Evolutionary conservation across 805 yeast species (phyloP), one percentile per base, ranked within the genome.

Genomic region (Ogataea methylovora): DNA sequence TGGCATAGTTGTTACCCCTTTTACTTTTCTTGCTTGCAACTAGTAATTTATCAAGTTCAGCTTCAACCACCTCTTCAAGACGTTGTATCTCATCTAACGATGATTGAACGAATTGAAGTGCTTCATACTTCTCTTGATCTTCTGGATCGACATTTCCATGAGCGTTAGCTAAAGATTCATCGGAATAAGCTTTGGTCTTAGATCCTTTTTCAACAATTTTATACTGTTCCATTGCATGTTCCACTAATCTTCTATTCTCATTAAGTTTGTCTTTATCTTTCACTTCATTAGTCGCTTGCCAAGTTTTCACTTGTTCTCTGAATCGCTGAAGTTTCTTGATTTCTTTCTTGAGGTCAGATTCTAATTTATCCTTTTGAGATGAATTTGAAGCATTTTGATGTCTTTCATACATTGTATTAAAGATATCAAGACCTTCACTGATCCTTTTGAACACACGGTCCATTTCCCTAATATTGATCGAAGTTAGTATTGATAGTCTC

Each of bases 41-140:
- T 7, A 48, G 46, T n/a, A 79, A 49, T 29, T 58, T 62, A 40
- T 76, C 84, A 27, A 78, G 64, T 52, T 82, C 84, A 5, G 79
- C 81, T 53, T 86, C 96, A 36, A 79, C 65, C 25, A 69, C 61
- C 55, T 88, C 97, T 38, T 74, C 69, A 52, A 90, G 97, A 46
- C 78, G 78, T 46, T 76, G 80, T 38, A 87, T 64, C 53, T 84
- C 92, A 33, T 85, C 97, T 42, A 85, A 62, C 52, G 79, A 70
- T 18, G 69, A 73, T 40, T 76, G 73, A 14, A 88, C 61, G 54
- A 87, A 90, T 26, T 73, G 71, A 28, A 71, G 65, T 11, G 86
- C 81, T 37, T 84, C 94, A 38, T 71, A 75, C 49, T 79, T 81
- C 56, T 81, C 84, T 48, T 77, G 75, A 48, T 84, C 88, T 38